Evolutionary conservation across 257 asterid genomes (phyloP).

Genomic region (Plantago major): DNA sequence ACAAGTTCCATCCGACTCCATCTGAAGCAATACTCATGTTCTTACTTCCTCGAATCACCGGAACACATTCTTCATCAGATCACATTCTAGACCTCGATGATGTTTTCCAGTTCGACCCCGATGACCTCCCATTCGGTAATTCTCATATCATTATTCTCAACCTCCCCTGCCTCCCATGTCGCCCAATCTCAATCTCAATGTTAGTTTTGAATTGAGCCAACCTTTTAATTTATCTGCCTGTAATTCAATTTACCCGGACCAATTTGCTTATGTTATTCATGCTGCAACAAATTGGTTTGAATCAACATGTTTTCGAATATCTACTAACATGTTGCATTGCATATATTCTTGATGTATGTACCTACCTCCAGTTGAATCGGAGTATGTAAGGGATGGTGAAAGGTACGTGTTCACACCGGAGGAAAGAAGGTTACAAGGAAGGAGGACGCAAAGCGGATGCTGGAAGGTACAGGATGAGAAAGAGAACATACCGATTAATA

Average conservation of each 20-base stretch:
- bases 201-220: too few species aligned
- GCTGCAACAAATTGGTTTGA: too few species aligned
- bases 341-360: too few species aligned
- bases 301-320: too few species aligned
- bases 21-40: background rate
- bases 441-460: background rate
- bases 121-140: background rate
- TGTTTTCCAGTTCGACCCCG: background rate
- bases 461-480: background rate
- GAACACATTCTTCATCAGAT: background rate
- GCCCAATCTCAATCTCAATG: too few species aligned
- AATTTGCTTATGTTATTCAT: too few species aligned
- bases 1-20: constrained; percentile 35
- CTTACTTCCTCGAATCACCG: background rate
- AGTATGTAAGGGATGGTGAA: background rate
- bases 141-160: background rate
- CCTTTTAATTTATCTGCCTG: too few species aligned
- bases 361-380: background rate
- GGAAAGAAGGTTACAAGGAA: background rate
- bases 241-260: too few species aligned
- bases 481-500: background rate
- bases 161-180: too few species aligned
- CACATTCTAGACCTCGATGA: background rate
- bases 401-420: background rate
- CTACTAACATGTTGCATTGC: too few species aligned